Conservation (phyloP, 371 early-diverging fungal species). For the Syncephalis fuscata region DNA sequence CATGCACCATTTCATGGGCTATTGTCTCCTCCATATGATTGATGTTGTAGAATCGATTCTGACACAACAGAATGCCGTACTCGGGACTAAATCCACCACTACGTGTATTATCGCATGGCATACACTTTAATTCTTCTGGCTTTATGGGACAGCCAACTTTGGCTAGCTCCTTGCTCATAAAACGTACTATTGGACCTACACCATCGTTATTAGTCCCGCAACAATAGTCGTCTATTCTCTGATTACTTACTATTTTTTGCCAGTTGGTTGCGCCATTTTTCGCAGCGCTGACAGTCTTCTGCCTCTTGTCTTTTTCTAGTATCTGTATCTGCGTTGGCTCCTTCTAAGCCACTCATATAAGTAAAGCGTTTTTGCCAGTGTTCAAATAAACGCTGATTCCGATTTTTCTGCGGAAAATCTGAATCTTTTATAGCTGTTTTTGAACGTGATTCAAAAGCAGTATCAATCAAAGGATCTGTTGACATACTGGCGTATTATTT, state of each 20-base stretch:
- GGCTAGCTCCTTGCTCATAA: slow-evolving; percentile 62
- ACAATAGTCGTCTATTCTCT: background rate
- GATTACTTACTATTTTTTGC: slow-evolving; percentile 6
- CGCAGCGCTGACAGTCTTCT: slow-evolving; percentile 6
- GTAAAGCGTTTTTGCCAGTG: slow-evolving; percentile 8
- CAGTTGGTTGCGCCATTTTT: slow-evolving; percentile 9
- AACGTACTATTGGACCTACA: slow-evolving; percentile 61
- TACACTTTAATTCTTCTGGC: slow-evolving; percentile 48
- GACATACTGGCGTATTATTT: no score
- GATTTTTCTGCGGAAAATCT: no score
- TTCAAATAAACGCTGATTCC: slow-evolving; percentile 1
- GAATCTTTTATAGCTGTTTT: no score
- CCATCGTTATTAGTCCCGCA: background rate
- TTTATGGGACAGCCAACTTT: slow-evolving; percentile 46
- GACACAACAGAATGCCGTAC: slow-evolving; percentile 68
- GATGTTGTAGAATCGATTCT: slow-evolving; percentile 55
- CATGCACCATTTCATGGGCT: slow-evolving; percentile 93
- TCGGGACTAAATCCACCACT: slow-evolving; percentile 72
- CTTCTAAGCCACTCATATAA: slow-evolving; percentile 7
- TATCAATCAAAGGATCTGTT: no score
- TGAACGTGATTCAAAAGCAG: no score
- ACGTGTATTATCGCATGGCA: slow-evolving; percentile 58
- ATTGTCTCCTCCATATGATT: slow-evolving; percentile 73
- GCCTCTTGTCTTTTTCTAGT: background rate
- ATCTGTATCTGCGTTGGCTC: slow-evolving; percentile 1